These are phyloP conservation scores for Fusarium acutatum DNA, from an alignment of 2,329 filamentous ascomycete species.

Conservation along the genomic window DNA sequence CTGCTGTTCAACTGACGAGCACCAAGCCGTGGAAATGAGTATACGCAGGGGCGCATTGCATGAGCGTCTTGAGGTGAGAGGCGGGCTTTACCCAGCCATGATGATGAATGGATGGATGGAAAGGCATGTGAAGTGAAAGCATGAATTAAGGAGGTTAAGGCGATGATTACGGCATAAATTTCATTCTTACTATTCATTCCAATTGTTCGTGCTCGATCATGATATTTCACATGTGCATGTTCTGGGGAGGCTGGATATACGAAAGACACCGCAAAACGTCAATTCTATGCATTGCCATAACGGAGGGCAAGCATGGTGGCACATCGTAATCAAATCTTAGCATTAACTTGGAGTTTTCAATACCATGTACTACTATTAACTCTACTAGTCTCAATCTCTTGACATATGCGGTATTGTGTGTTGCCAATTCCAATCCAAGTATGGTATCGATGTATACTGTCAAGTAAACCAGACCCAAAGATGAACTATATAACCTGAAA, in stretches of 20 bases:
- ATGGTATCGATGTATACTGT: too few species aligned
- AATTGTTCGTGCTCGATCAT: background rate
- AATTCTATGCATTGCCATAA: background rate
- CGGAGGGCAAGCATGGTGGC: background rate
- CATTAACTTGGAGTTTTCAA: background rate
- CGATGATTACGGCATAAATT: conserved; percentile 21
- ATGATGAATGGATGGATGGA: conserved; percentile 1
- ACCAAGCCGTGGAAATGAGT: background rate
- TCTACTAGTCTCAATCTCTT: background rate
- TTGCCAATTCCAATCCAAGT: background rate
- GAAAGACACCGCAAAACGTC: background rate
- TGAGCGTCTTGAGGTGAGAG: background rate
- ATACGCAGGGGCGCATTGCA: conserved; percentile 7
- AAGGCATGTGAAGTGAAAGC: background rate
- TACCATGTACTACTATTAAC: background rate
- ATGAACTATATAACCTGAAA: background rate
- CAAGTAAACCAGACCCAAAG: background rate
- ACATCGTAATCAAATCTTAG: background rate
- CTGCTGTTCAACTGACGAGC: background rate
- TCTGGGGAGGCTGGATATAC: background rate
- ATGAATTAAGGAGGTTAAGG: conserved; percentile 2
- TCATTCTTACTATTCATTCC: conserved; percentile 20
- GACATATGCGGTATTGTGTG: too few species aligned
- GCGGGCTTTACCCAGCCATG: conserved; percentile 1
- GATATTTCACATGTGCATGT: background rate